A percentile compares a stretch with the other conserved stretches of the same genome.
These are phyloP conservation scores for Voacanga thouarsii DNA, from an alignment of 257 asterid species.

Conservation along the genomic window DNA sequence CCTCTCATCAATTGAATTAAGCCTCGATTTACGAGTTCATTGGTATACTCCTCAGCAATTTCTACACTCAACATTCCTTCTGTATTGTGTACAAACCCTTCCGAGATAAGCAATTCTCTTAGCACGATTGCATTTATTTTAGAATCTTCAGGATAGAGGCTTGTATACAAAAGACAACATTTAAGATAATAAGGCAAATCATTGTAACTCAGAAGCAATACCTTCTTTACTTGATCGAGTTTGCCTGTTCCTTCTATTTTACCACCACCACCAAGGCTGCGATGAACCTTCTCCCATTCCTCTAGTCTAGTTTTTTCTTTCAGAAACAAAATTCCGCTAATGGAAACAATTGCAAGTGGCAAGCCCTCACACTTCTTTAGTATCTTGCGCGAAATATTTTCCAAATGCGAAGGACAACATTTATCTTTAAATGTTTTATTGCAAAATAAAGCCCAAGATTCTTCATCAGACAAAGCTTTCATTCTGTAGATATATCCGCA, in stretches of 20 bases:
- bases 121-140: neutral
- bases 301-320: neutral
- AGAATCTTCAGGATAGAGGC: constrained; percentile 16
- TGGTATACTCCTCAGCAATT: constrained; percentile 1
- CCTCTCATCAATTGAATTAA: constrained; percentile 11
- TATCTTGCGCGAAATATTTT: neutral
- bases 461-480: constrained; percentile 11
- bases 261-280: neutral
- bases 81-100: constrained; percentile 2
- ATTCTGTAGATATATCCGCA: constrained; percentile 11
- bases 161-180: neutral
- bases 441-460: constrained; percentile 8
- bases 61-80: neutral
- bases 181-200: constrained; percentile 7
- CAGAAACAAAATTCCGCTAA: neutral
- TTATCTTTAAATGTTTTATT: constrained; percentile 17
- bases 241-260: neutral
- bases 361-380: constrained; percentile 19
- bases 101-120: constrained; percentile 1
- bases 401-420: constrained; percentile 20
- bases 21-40: constrained; percentile 2
- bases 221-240: neutral
- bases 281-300: constrained; percentile 5
- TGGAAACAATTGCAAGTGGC: neutral
- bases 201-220: constrained; percentile 8